phyloP scores from a whole-genome alignment of 164 flowering plant genomes.

The Magnolia officinalis region DNA sequence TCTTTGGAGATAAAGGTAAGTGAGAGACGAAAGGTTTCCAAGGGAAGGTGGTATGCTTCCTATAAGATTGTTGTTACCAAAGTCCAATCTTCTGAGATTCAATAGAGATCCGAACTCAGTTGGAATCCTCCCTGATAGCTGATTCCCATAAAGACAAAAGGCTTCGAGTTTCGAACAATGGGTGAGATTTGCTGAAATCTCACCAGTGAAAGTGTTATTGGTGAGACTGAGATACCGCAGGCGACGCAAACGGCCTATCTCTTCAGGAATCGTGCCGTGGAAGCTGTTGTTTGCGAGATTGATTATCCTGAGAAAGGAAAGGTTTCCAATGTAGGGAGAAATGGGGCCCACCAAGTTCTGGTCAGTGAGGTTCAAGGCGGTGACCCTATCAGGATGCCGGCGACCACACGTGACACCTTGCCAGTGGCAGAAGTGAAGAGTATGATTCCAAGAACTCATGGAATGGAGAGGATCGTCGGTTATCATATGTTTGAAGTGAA shows the following conservation, averaged over 20 bases:
- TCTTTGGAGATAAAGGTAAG: not conserved
- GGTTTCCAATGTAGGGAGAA: conserved; percentile 7
- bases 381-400: conserved; percentile 1
- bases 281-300: not conserved
- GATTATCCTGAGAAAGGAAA: conserved; percentile 2
- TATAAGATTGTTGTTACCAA: not conserved
- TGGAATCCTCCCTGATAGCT: not conserved
- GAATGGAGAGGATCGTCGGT: not conserved
- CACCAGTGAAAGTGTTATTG: not conserved
- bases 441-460: not conserved
- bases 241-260: conserved; percentile 5
- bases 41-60: conserved; percentile 1
- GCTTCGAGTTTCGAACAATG: not conserved
- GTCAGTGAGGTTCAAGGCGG: not conserved
- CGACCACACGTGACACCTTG: conserved; percentile 3
- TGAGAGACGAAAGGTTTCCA: not conserved
- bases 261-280: conserved; percentile 4
- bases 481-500: not conserved
- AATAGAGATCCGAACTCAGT: not conserved
- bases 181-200: not conserved
- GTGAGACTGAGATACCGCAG: not conserved
- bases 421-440: not conserved
- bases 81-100: not conserved
- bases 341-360: not conserved
- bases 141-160: not conserved